phyloP scores from a whole-genome alignment of 768 basidiomycete species.

The Lactarius vividus region DNA sequence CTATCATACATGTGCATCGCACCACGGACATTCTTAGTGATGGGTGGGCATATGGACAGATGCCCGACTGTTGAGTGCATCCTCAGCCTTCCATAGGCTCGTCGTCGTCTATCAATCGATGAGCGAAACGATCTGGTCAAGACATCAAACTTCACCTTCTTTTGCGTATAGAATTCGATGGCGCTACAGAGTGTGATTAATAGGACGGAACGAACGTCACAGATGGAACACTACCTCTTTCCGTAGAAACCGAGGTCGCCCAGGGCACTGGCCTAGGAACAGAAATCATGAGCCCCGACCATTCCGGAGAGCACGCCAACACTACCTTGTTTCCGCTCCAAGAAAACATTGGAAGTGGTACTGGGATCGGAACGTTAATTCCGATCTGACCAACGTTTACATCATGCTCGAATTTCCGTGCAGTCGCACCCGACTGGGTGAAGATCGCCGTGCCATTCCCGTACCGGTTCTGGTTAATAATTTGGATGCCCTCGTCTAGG shows the following conservation, averaged over 20 bases:
- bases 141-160: constrained; percentile 56
- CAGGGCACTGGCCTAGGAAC: constrained; percentile 59
- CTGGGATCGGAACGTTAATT: constrained; percentile 90
- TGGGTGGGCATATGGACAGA: constrained; percentile 86
- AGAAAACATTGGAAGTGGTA: constrained; percentile 92
- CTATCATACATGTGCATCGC: background rate
- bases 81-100: constrained; percentile 87
- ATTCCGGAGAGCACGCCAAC: background rate
- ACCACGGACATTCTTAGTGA: constrained; percentile 39
- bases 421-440: constrained; percentile 93
- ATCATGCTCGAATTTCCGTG: constrained; percentile 84
- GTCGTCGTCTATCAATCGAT: constrained; percentile 69
- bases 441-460: constrained; percentile 96
- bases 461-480: constrained; percentile 88
- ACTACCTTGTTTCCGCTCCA: constrained; percentile 91
- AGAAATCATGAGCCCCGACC: background rate
- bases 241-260: constrained; percentile 94
- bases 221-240: constrained; percentile 51
- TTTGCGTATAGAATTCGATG: constrained; percentile 94
- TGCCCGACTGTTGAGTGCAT: constrained; percentile 75
- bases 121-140: background rate
- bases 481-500: constrained; percentile 84
- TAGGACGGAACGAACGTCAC: constrained; percentile 13
- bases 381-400: constrained; percentile 93
- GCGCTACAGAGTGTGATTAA: constrained; percentile 46